Base-by-base conservation (phyloP, 2,329 filamentous ascomycete genomes). In the Penicillium sp. region DNA sequence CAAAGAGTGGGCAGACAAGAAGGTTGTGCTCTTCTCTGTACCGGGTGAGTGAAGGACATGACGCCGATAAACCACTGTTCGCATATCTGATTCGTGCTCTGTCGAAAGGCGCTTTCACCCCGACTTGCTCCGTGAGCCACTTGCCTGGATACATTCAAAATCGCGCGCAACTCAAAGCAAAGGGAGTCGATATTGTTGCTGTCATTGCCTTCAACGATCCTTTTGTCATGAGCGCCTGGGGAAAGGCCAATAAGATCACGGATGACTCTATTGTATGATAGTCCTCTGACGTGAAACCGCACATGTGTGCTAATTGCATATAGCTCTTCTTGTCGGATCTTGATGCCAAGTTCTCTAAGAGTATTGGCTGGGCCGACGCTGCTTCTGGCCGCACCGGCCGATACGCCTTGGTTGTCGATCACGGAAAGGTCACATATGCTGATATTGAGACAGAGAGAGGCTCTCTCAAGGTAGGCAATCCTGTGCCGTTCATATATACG, bases 191-290 rank as follows among this genome's bases (percentile, higher is more conserved):
- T 74, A 74, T 88, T 61, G 84, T 96, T 67, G 83, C 90, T 64
- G 84, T 94, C 68, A 87, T 95, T 68, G 89, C 90, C 59, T 87
- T 79, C 79, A 96, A 96, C 76, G 91, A 96, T 76, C 79, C 86
- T 61, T 95, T 81, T 71, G 91, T 96, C 73, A 93, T 93, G 89
- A 86, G 85, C 66, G 90, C 89, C 55, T 94, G 90, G 90, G 88
- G 85, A 76, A 96, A 96, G 83, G 90, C 91, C 69, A 93, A 95
- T 76, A 82, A 82, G 54, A 80, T 93, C 68, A 86, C 83, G 69
- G 84, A 86, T 62, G 87, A 93, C 65, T 81, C 83, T 65, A 84
- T 88, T 65, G 81, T 86, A 72, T 24, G 38, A 23, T 24, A 38
- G 14, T 24, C 26, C 23, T n/a, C 9, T 23, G 9, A 5, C 11